Conservation (phyloP, 768 basidiomycete species). For the Roridomyces roridus region DNA sequence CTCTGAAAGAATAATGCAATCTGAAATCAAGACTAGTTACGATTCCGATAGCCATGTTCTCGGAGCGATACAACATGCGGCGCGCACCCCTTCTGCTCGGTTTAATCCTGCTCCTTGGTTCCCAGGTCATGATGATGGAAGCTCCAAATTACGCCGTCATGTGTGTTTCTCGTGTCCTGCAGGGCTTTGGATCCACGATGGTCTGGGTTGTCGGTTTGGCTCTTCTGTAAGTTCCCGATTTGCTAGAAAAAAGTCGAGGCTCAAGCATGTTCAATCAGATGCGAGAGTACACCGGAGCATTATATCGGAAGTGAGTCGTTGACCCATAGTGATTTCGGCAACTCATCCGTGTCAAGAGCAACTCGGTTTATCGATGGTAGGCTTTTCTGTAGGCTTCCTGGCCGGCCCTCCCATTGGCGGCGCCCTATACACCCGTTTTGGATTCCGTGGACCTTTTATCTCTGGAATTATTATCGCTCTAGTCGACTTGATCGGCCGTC, state of each 20-base stretch:
- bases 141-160: slow-evolving; percentile 61
- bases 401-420: slow-evolving; percentile 68
- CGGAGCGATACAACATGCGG: slow-evolving; percentile 56
- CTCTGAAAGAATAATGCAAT: too few relatives aligned
- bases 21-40: slow-evolving; percentile 44
- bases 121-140: slow-evolving; percentile 69
- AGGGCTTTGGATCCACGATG: slow-evolving; percentile 65
- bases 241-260: not conserved
- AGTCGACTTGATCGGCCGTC: slow-evolving; percentile 58
- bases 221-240: slow-evolving; percentile 47
- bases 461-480: slow-evolving; percentile 52
- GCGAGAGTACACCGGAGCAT: slow-evolving; percentile 58
- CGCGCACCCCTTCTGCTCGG: slow-evolving; percentile 57
- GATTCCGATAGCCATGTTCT: slow-evolving; percentile 60
- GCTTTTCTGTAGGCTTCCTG: slow-evolving; percentile 46
- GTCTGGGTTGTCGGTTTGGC: slow-evolving; percentile 70
- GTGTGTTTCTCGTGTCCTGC: slow-evolving; percentile 61
- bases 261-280: slow-evolving; percentile 40
- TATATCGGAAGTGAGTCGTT: slow-evolving; percentile 57
- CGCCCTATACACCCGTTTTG: slow-evolving; percentile 56
- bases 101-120: slow-evolving; percentile 53
- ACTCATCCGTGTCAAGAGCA: slow-evolving; percentile 46
- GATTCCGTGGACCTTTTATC: slow-evolving; percentile 66
- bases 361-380: slow-evolving; percentile 65
- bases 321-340: not conserved